Evolutionary conservation across 441 rosid genomes (phyloP), one percentile per base, ranked within the genome.

Genomic region (Rhodomyrtus psidioides): DNA sequence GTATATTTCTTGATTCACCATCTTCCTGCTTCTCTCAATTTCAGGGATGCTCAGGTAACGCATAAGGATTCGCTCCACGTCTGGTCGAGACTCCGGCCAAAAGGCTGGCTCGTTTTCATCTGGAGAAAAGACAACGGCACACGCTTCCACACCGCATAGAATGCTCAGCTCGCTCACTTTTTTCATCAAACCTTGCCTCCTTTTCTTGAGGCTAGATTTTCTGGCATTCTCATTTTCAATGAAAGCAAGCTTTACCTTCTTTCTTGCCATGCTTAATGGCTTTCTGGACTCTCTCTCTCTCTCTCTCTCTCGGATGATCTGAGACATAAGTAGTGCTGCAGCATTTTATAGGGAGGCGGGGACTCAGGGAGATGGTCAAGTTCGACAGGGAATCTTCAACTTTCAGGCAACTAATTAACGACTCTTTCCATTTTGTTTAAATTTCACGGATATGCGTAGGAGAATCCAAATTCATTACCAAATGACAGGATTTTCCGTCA

Each of bases 1-100:
- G 85, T 89, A 93, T 9, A 60, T 88, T 42, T 91, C 92, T 14
- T 91, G 92, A 83, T 88, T 88, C 86, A 81, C 65, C 91, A 85
- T 87, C 85, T 90, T 94, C 88, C 88, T 90, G 56, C 53, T 19
- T 70, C 88, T 58, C 65, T 91, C 94, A 42, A 88, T 70, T 27
- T 90, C 89, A 0, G 95, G 91, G 34, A 91, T 27, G 60, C 14
- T 76, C 15, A 82, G 53, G 82, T 65, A 91, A 82, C 86, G 88
- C 7, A 6, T 34, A 12, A 92, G 21, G 70, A 88, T 28, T 17
- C 70, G 60, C 28, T 86, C 34, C 82, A 90, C 90, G 62, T 57
- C 90, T 0, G 46, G 1, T 1, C 17, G 90, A 1, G 93, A 85
- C 0, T 13, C 12, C 16, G 95, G 94, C 93, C 93, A 92, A 53